These are phyloP conservation scores for Acorus gramineus DNA, from an alignment of 106 monocot genomes.

Conservation along the genomic window DNA sequence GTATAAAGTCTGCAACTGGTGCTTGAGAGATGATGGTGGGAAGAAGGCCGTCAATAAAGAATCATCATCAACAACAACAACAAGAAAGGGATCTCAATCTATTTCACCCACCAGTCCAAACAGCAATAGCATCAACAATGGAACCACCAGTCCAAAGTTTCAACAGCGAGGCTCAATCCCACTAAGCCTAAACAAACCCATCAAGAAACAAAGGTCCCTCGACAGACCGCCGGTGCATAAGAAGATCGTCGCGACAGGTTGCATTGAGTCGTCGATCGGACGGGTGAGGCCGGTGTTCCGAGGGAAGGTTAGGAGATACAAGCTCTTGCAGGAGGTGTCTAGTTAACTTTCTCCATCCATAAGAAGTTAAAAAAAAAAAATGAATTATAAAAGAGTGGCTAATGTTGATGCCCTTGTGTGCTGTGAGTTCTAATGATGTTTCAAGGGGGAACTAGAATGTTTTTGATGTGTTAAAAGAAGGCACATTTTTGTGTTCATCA, in stretches of 20 bases:
- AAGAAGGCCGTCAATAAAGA: neutral
- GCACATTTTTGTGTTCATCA: too few relatives aligned
- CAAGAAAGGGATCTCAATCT: neutral
- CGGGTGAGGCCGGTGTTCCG: conserved; percentile 23
- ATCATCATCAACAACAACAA: conserved; percentile 4
- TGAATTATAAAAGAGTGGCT: too few relatives aligned
- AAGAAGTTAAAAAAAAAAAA: too few relatives aligned
- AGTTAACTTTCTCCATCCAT: conserved; percentile 6
- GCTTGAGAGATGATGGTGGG: conserved; percentile 32
- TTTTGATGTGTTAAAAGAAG: too few relatives aligned
- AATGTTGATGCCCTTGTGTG: too few relatives aligned
- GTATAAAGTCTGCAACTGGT: conserved; percentile 60
- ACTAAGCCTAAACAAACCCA: conserved; percentile 26
- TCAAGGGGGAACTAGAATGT: too few relatives aligned
- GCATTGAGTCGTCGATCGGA: conserved; percentile 8
- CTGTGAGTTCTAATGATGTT: too few relatives aligned
- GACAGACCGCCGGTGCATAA: neutral
- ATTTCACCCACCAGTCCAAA: conserved; percentile 4
- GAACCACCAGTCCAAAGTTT: neutral
- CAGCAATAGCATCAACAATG: conserved; percentile 2
- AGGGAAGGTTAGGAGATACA: conserved; percentile 56
- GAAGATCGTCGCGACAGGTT: conserved; percentile 12
- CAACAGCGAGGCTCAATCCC: conserved; percentile 18
- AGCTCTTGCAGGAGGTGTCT: conserved; percentile 73
- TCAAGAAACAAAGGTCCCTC: conserved; percentile 30